Base-by-base conservation (phyloP, 495 filamentous ascomycete species). In the Tuber indicum region DNA sequence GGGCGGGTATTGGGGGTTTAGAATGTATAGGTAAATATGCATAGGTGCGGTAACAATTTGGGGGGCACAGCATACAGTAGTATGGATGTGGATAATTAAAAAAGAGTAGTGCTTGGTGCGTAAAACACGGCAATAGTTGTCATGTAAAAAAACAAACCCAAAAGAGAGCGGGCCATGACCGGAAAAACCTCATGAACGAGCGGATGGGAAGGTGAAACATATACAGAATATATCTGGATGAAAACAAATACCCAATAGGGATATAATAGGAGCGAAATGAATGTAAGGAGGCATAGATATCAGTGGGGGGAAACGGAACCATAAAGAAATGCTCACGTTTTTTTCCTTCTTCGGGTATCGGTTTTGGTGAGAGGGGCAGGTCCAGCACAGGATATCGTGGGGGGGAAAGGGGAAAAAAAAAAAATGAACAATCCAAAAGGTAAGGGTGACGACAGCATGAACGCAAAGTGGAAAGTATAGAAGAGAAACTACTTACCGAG, bases 41-140 rank as follows among this genome's bases (percentile, higher is more conserved):
- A 66, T 32, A 32, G 58, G 58, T 32, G 58, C 58, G 58, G 58
- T 66, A 66, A 66, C 58, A 66, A 66, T 66, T 66, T 66, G 58
- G 58, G 52, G 58, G 26, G 58, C 26, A 66, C n/a, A 66, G 58
- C 58, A 66, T 66, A 32, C n/a, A 32, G 26, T 66, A 16, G n/a
- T 32, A 16, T 32, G 26, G 32, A 66, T 66, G 58, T 17, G 58
- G 26, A 66, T 17, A 66, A 32, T 32, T 32, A 62, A 32, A 66
- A 66, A 32, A 66, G n/a, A 66, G 58, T 66, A 32, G 26, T 66
- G 26, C 26, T 66, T 66, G 58, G 58, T 66, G 58, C 58, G 58
- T 17, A 66, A 32, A 66, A 66, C 32, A 66, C 32, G 58, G 58
- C 12, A 32, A 66, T 17, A 66, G 9, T 10, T 6, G 58, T 32